Percentiles rank a stretch among this genome's conserved stretches.
phyloP scores from a whole-genome alignment of 179 eudicot genomes.

The Beta corolliflora region DNA sequence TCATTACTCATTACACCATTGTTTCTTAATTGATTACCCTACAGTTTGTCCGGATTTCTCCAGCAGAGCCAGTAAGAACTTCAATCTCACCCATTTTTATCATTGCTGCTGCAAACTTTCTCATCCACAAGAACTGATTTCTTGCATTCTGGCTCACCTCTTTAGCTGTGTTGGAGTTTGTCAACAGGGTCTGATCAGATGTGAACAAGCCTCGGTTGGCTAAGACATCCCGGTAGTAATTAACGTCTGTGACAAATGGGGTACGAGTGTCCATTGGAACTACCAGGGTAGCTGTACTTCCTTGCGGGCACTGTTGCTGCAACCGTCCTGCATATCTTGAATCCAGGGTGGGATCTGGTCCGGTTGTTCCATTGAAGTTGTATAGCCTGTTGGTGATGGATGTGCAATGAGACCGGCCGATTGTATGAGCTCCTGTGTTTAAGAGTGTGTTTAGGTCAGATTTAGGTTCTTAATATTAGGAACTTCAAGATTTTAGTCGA shows the following conservation, averaged over 20 bases:
- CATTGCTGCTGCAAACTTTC: constrained; percentile 65
- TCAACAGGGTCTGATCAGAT: constrained; percentile 66
- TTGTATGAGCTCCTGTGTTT: constrained; percentile 73
- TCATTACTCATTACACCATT: background rate
- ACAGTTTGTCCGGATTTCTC: constrained; percentile 65
- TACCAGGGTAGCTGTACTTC: constrained; percentile 39
- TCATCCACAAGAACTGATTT: constrained; percentile 41
- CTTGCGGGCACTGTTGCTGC: constrained; percentile 61
- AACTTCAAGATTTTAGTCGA: background rate
- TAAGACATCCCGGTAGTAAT: constrained; percentile 54
- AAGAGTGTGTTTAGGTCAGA: constrained; percentile 8
- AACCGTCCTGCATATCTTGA: constrained; percentile 51
- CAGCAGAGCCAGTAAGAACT: constrained; percentile 52
- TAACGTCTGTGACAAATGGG: constrained; percentile 45
- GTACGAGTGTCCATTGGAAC: constrained; percentile 71
- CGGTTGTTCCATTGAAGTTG: constrained; percentile 52
- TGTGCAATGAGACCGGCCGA: constrained; percentile 82
- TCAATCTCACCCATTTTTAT: constrained; percentile 72
- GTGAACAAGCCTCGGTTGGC: constrained; percentile 59
- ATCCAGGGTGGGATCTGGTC: constrained; percentile 59
- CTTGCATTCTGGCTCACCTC: constrained; percentile 49
- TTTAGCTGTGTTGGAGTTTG: constrained; percentile 34
- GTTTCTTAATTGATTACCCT: constrained; percentile 47
- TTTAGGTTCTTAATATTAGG: background rate
- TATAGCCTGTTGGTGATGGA: constrained; percentile 54